These are phyloP conservation scores for Eragrostis tef DNA, from an alignment of 202 grass and related monocot species.

Conservation along the genomic window DNA sequence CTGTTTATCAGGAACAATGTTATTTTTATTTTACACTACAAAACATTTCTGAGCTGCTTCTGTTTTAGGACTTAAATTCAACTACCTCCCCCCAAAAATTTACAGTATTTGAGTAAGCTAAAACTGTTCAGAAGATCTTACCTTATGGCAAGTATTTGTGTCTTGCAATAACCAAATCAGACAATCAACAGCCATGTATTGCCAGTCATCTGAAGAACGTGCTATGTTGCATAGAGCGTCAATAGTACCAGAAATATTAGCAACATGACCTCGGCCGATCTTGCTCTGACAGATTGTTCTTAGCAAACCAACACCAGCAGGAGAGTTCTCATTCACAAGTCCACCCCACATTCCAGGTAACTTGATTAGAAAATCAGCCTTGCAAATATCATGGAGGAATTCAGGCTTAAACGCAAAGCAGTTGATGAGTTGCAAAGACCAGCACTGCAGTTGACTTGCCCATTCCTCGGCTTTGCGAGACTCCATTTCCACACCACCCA, in stretches of 20 bases:
- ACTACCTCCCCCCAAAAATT: background rate
- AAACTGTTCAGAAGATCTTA: slow-evolving; percentile 45
- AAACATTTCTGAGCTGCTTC: slow-evolving; percentile 19
- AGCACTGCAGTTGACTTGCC: slow-evolving; percentile 98
- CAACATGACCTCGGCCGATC: slow-evolving; percentile 74
- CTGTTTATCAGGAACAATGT: slow-evolving; percentile 14
- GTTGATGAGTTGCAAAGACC: slow-evolving; percentile 98
- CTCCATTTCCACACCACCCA: slow-evolving; percentile 98
- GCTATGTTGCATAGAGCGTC: slow-evolving; percentile 97
- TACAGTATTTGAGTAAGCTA: background rate
- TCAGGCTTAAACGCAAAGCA: slow-evolving; percentile 98
- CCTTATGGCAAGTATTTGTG: slow-evolving; percentile 84
- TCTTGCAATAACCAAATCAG: slow-evolving; percentile 94
- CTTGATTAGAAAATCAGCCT: slow-evolving; percentile 78
- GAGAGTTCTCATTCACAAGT: slow-evolving; percentile 96
- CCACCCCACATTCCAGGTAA: slow-evolving; percentile 99
- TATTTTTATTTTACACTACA: slow-evolving; percentile 10
- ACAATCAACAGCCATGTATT: slow-evolving; percentile 99
- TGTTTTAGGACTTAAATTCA: slow-evolving; percentile 21
- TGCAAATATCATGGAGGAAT: slow-evolving; percentile 94
- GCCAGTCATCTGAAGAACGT: slow-evolving; percentile 98
- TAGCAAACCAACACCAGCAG: slow-evolving; percentile 92
- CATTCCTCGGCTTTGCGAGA: slow-evolving; percentile 98
- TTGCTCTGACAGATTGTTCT: slow-evolving; percentile 95
- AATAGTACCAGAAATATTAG: slow-evolving; percentile 68